A percentile compares a stretch with the other conserved stretches of the same genome.
These are phyloP conservation scores for Spathaspora sp. DNA, from an alignment of 1,139 yeast genomes.

Conservation along the genomic window DNA sequence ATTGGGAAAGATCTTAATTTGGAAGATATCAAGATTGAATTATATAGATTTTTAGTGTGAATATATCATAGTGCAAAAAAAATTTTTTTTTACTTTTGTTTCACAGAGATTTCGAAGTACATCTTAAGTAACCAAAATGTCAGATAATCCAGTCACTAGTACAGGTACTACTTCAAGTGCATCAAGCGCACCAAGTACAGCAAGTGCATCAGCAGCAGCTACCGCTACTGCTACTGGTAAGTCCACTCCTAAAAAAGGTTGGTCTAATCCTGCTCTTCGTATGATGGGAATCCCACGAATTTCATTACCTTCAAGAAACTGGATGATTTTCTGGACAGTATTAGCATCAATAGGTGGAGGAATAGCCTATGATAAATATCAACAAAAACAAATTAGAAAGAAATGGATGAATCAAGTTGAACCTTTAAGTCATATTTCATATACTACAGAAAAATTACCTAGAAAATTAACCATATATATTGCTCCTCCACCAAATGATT, in stretches of 20 bases:
- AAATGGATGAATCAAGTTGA: constrained; percentile 67
- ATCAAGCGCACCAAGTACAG: background rate
- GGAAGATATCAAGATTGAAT: constrained; percentile 27
- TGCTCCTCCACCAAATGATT: constrained; percentile 97
- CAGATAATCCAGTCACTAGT: constrained; percentile 1
- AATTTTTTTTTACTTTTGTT: background rate
- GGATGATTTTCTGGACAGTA: constrained; percentile 87
- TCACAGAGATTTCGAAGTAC: background rate
- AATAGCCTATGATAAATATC: constrained; percentile 71
- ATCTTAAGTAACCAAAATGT: background rate
- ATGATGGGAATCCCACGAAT: constrained; percentile 84
- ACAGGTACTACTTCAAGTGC: constrained; percentile 2
- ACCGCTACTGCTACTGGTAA: constrained; percentile 1
- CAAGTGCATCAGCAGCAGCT: constrained; percentile 2
- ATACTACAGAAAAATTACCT: constrained; percentile 49
- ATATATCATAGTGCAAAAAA: background rate
- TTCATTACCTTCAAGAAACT: constrained; percentile 84
- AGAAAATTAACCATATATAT: constrained; percentile 79
- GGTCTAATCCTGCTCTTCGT: constrained; percentile 81
- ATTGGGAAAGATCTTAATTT: constrained; percentile 69
- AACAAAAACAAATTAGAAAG: constrained; percentile 65
- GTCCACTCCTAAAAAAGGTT: constrained; percentile 42
- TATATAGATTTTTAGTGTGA: constrained; percentile 11
- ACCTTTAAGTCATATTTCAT: constrained; percentile 39
- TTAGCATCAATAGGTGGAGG: constrained; percentile 69